Evolutionary conservation across 176 grass and related monocot species (phyloP).

Genomic region (Puccinellia tenuiflora): DNA sequence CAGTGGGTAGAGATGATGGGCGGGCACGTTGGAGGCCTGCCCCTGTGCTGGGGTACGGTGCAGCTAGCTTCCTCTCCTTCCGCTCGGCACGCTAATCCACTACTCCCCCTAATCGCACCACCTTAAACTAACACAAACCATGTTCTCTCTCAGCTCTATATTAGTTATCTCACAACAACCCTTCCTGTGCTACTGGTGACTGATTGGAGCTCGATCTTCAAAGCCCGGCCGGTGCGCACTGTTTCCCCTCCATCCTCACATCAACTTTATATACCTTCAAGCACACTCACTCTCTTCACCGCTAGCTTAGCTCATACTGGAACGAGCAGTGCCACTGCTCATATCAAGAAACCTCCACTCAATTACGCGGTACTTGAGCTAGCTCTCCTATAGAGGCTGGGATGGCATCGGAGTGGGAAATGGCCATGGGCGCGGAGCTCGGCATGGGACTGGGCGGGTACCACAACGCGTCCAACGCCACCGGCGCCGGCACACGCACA

Average conservation of each 20-base stretch:
- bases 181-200: conserved; percentile 22
- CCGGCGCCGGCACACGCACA: conserved; percentile 19
- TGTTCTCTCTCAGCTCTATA: background rate
- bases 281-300: conserved; percentile 2
- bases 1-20: conserved; percentile 27
- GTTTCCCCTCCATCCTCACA: conserved; percentile 28
- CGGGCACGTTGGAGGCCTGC: conserved; percentile 59
- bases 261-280: background rate
- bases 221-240: conserved; percentile 35
- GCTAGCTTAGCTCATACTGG: conserved; percentile 12
- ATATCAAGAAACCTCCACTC: conserved; percentile 4
- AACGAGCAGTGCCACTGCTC: conserved; percentile 27
- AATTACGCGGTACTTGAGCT: background rate
- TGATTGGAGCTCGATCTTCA: conserved; percentile 9
- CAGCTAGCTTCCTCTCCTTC: conserved; percentile 31
- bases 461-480: conserved; percentile 34
- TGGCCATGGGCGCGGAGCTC: conserved; percentile 58
- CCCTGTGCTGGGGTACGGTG: conserved; percentile 31
- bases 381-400: background rate
- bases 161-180: conserved; percentile 31
- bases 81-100: conserved; percentile 23
- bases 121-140: background rate
- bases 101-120: conserved; percentile 30
- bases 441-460: conserved; percentile 64
- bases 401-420: conserved; percentile 84